Base-by-base conservation (phyloP, 2,329 filamentous ascomycete genomes). In the Phyllosticta paracitricarpa region DNA sequence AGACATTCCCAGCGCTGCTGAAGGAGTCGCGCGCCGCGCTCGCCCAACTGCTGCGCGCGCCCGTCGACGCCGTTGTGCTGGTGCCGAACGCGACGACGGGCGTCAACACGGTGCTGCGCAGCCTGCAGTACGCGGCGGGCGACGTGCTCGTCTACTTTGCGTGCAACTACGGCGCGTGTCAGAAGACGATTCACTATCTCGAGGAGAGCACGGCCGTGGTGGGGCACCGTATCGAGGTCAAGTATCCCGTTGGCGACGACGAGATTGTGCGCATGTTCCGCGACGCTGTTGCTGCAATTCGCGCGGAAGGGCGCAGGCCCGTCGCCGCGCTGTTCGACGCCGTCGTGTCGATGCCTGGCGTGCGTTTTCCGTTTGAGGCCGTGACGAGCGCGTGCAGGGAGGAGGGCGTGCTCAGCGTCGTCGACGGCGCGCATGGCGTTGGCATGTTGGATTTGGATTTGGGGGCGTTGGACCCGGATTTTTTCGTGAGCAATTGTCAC, bases 361-460 rank as follows among this genome's bases (percentile, higher is more conserved):
- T 96, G 0, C 77, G 86, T 2, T 84, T 96, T 67, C 93, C 93
- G 0, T 96, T 89, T 74, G 85, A 92, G 71, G 74, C 72, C 1
- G 75, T 96, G 61, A 80, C 82, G 1, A 71, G 73, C 7, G 79
- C 82, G 0, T 96, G 91, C 71, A 81, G 79, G 54, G 81, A 86
- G 61, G 77, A 86, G 25, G 84, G 82, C 0, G 77, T 97, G 2
- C 70, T 93, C 59, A 91, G 87, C 67, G 77, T 90, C 22, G 78
- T 97, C 48, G 93, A 97, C 71, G 92, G 84, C 17, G 93, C 93
- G 0, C 93, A 97, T 73, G 87, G 88, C 1, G 76, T 96, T 25
- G 93, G 93, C 1, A 88, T 94, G 73, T 80, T 96, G 7, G 78
- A 82, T 0, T 73, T 97, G 7, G 83, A 95, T 72, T 75, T 97